phyloP scores from a whole-genome alignment of 805 yeast genomes.

The Metschnikowia kofuensis region DNA sequence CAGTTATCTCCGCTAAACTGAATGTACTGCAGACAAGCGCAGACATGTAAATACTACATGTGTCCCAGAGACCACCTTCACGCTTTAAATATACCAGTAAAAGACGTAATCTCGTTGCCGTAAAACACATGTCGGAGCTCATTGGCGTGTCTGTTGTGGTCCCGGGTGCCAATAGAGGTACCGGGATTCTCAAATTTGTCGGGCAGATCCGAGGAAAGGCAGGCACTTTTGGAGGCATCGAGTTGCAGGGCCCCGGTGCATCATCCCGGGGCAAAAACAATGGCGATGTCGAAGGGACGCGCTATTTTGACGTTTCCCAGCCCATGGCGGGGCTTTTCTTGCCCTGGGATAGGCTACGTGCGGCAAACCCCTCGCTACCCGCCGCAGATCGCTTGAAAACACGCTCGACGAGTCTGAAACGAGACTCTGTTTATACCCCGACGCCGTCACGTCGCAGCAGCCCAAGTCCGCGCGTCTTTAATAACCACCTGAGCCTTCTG shows the following conservation, averaged over 20 bases:
- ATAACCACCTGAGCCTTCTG: background rate
- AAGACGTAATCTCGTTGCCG: background rate
- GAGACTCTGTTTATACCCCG: conserved; percentile 13
- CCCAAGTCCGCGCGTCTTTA: conserved; percentile 1
- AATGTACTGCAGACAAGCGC: background rate
- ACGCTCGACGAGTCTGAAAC: conserved; percentile 5
- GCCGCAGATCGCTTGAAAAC: conserved; percentile 2
- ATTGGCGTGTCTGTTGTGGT: conserved; percentile 41
- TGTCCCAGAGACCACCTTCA: background rate
- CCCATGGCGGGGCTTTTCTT: conserved; percentile 78
- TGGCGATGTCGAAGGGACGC: conserved; percentile 73
- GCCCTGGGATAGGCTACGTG: conserved; percentile 45
- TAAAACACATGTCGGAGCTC: conserved; percentile 24
- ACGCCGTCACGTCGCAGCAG: conserved; percentile 12
- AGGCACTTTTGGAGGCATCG: conserved; percentile 86
- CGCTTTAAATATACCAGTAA: background rate
- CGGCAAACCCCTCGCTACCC: conserved; percentile 32
- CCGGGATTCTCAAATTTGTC: conserved; percentile 64
- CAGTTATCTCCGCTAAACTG: background rate
- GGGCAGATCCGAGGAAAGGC: conserved; percentile 70
- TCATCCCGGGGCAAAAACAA: conserved; percentile 72
- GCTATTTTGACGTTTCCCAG: conserved; percentile 61
- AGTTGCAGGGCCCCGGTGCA: conserved; percentile 61
- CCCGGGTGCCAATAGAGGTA: conserved; percentile 61
- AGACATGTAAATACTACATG: conserved; percentile 3